Evolutionary conservation across 805 yeast genomes (phyloP), one percentile per base, ranked within the genome.

Genomic region (Lachancea waltii): DNA sequence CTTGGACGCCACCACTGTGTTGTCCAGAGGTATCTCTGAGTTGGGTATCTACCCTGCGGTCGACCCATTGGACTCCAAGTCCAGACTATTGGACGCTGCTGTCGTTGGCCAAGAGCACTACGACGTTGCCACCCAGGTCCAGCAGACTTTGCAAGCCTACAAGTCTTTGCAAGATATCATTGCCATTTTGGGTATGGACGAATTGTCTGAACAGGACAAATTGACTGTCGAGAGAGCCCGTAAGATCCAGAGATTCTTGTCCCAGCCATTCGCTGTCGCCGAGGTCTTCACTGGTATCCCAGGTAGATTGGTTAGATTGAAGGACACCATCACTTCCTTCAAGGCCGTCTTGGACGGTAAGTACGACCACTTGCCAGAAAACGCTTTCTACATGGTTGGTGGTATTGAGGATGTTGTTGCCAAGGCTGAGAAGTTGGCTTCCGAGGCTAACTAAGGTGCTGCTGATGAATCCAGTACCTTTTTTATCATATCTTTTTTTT

Each of bases 171-270:
- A 92, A 79, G 98, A 92, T 82, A 92, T 92, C 73, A 92, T 92
- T 81, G 98, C 98, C 72, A 92, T 92, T 80, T 84, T 92, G 72
- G 98, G 98, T 89, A 92, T 92, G 98, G 98, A 92, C 73, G 98
- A 92, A 79, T 82, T 92, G 76, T 87, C 97, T 55, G 98, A 92
- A 79, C 73, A 81, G 61, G 98, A 92, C 75, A 92, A 92, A 77
- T 82, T 92, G 68, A 90, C 97, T 54, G 98, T 92, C 70, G 98
- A 92, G 81, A 90, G 98, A 80, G 98, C 98, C 62, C 86, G 98
- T 80, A 92, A 92, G 84, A 87, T 92, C 65, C 97, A 92, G 78
- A 85, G 97, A 79, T 92, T 92, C 95, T 79, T 92, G 70, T 92
- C 98, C 63, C 98, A 92, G 79, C 98, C 98, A 60, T 92, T 92